These are phyloP conservation scores for Begonia loranthoides DNA, from an alignment of 306 rosid species.

Conservation along the genomic window DNA sequence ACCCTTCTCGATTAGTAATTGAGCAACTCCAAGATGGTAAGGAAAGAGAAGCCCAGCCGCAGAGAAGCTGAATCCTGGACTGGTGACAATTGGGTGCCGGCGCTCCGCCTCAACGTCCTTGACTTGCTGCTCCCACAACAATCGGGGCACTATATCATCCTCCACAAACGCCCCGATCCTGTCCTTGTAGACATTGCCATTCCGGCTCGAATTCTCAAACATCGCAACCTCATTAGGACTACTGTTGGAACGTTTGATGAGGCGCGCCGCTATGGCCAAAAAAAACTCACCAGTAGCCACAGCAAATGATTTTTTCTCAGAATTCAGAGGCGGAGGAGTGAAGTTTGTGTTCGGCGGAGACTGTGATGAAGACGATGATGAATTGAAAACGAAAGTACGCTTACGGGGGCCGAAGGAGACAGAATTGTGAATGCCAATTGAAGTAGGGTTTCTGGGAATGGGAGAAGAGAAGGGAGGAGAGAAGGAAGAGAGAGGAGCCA, in stretches of 20 bases:
- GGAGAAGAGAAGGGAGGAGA: no score
- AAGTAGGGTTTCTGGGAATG: no score
- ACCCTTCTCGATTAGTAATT: constrained; percentile 60
- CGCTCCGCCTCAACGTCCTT: constrained; percentile 79
- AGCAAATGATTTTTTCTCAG: constrained; percentile 47
- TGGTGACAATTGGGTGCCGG: constrained; percentile 35
- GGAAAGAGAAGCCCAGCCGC: constrained; percentile 96
- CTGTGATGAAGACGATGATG: constrained; percentile 7
- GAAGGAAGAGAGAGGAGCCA: no score
- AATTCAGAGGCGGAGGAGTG: constrained; percentile 5
- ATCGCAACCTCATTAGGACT: constrained; percentile 19
- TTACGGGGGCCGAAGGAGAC: constrained; percentile 1
- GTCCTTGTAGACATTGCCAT: constrained; percentile 16
- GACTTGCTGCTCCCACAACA: constrained; percentile 85
- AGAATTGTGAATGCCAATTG: neutral
- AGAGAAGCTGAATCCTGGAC: constrained; percentile 88
- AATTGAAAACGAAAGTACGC: constrained; percentile 16
- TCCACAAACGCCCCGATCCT: constrained; percentile 57
- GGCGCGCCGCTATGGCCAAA: constrained; percentile 53
- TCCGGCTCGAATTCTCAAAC: constrained; percentile 28
- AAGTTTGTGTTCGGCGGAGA: constrained; percentile 12
- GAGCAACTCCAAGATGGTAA: constrained; percentile 86
- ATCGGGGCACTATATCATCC: constrained; percentile 59
- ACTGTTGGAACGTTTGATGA: constrained; percentile 21
- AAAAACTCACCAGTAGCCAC: constrained; percentile 75